phyloP scores from a whole-genome alignment of 148 eudicot species.

The Talinum fruticosum region DNA sequence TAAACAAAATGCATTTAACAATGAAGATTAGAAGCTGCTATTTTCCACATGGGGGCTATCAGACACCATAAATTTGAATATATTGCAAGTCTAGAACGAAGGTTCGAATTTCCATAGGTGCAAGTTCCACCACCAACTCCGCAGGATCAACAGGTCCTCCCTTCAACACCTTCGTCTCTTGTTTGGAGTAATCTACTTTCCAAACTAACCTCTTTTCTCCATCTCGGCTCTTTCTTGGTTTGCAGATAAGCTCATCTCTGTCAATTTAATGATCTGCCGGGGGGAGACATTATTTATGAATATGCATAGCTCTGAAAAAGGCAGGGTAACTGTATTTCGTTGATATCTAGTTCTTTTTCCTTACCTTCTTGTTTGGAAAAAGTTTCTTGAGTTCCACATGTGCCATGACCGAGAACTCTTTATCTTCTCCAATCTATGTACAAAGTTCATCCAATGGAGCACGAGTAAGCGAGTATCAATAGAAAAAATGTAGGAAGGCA shows the following conservation, averaged over 20 bases:
- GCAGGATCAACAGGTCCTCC: constrained; percentile 70
- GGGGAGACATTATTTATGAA: background rate
- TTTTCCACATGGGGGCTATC: background rate
- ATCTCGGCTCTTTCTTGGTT: constrained; percentile 81
- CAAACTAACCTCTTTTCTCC: constrained; percentile 71
- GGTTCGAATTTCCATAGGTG: constrained; percentile 89
- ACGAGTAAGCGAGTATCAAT: too few species aligned
- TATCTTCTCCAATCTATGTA: constrained; percentile 72
- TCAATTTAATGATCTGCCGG: constrained; percentile 61
- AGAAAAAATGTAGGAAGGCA: background rate
- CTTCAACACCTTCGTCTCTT: constrained; percentile 36
- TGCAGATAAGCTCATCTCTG: constrained; percentile 82
- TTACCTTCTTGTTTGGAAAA: constrained; percentile 76
- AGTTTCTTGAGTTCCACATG: constrained; percentile 73
- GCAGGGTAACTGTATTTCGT: background rate
- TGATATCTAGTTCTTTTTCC: background rate
- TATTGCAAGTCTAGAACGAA: constrained; percentile 44
- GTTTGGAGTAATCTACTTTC: constrained; percentile 60
- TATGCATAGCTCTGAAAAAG: background rate
- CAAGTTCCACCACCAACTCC: constrained; percentile 61
- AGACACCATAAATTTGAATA: background rate
- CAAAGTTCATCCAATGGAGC: constrained; percentile 9
- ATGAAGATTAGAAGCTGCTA: background rate
- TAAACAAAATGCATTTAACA: background rate
- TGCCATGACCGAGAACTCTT: constrained; percentile 58